Base-by-base conservation (phyloP, 106 monocot genomes). In the Dioscorea alata region DNA sequence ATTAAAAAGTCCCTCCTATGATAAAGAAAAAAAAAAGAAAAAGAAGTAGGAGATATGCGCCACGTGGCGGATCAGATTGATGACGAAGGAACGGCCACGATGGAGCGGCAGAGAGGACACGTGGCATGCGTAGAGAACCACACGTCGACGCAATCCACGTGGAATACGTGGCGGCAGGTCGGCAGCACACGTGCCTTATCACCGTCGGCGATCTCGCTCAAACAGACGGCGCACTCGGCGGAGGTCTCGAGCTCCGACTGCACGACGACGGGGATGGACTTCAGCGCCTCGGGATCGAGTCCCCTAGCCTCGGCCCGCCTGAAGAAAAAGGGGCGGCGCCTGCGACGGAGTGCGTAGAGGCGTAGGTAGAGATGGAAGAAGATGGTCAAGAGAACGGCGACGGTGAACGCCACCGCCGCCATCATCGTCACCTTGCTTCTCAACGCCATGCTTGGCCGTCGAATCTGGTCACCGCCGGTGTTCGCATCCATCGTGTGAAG, bases 71-170 rank as follows among this genome's bases (percentile, higher is more conserved):
- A 28, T 42, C 42, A 42, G 42, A 6, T 42, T 10, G 42, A 6
- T 6, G 42, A 8, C 42, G 42, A 42, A 42, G 42, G 9, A 42
- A 10, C 42, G 42, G 42, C 5, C 42, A 66, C 66, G 13, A 19
- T 24, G 4, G 49, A 66, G n/a, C 50, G 66, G 20, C 66, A 66
- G 21, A 66, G 17, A 12, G 66, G 66, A 21, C 66, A 66, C 12
- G 49, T 66, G 49, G 66, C 49, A 23, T 66, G n/a, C 0, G 50
- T 23, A 16, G 23, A 13, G 22, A 66, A 50, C 66, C 66, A 66
- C 49, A 49, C 9, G 12, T 66, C 66, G 49, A 66, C 23, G 50
- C 66, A 66, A 8, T 66, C 49, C 22, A 23, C 66, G 23, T 66
- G 66, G 23, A 66, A 66, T 18, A 22, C 50, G 23, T 66, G 66